These are phyloP conservation scores for Bipolaris gigantea DNA, from an alignment of 2,329 filamentous ascomycete genomes.

Conservation along the genomic window DNA sequence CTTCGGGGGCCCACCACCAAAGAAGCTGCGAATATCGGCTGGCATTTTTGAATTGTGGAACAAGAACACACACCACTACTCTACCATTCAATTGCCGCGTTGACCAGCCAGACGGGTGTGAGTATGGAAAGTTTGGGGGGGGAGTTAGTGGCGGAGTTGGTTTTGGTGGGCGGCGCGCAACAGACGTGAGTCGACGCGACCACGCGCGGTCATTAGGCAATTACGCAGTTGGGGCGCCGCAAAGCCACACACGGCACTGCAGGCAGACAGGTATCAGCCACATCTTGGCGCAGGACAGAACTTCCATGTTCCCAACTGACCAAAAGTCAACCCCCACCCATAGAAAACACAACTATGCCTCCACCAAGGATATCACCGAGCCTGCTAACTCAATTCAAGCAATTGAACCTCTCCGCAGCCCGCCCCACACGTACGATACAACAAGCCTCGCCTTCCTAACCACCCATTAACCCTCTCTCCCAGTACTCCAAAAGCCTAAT, in stretches of 20 bases:
- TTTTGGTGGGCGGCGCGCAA: conserved; percentile 8
- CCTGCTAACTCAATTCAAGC: conserved; percentile 40
- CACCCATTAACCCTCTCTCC: conserved; percentile 15
- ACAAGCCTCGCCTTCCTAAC: neutral
- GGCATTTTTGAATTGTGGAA: conserved; percentile 61
- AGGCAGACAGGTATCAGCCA: conserved; percentile 11
- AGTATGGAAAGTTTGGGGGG: conserved; percentile 1
- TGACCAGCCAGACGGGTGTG: neutral
- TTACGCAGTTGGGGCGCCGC: neutral
- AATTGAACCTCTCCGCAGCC: conserved; percentile 29
- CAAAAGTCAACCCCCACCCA: neutral
- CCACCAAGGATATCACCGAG: conserved; percentile 42
- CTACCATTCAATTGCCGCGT: neutral
- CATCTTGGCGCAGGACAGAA: conserved; percentile 30
- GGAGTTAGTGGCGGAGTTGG: conserved; percentile 1
- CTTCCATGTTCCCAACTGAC: conserved; percentile 16
- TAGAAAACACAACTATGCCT: conserved; percentile 41
- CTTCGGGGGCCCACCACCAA: conserved; percentile 73
- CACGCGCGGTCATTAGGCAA: conserved; percentile 18
- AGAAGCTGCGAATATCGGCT: conserved; percentile 86
- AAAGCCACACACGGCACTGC: conserved; percentile 15
- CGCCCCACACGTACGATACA: conserved; percentile 27
- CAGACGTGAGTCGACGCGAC: conserved; percentile 24
- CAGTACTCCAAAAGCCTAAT: conserved; percentile 24
- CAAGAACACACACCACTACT: neutral